phyloP scores from a whole-genome alignment of 108 stramenopile genomes.

The Cyclotella choctawhatcheeana region DNA sequence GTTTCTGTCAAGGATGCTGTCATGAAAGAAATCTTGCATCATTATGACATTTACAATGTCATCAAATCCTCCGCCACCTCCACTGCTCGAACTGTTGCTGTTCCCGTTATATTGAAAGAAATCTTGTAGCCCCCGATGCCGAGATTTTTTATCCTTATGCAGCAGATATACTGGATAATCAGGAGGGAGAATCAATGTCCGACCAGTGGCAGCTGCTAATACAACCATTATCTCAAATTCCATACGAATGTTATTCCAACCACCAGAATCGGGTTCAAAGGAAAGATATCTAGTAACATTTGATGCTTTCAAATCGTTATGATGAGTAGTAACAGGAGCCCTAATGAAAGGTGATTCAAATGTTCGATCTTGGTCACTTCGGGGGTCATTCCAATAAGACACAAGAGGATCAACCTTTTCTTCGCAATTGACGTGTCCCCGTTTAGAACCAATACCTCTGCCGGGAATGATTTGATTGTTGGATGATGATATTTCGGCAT shows the following conservation, averaged over 20 bases:
- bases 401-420: too few relatives aligned
- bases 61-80: too few relatives aligned
- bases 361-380: slow-evolving; percentile 53
- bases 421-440: too few relatives aligned
- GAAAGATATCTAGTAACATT: slow-evolving; percentile 49
- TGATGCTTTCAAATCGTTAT: too few relatives aligned
- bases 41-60: slow-evolving; percentile 53
- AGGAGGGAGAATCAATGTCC: slow-evolving; percentile 89
- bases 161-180: slow-evolving; percentile 81
- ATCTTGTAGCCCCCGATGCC: too few relatives aligned
- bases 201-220: slow-evolving; percentile 80
- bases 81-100: too few relatives aligned
- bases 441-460: too few relatives aligned
- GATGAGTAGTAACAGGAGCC: too few relatives aligned
- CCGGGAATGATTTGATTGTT: too few relatives aligned
- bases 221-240: slow-evolving; percentile 82
- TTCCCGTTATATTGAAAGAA: too few relatives aligned
- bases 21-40: slow-evolving; percentile 55
- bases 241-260: slow-evolving; percentile 90
- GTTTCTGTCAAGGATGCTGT: slow-evolving; percentile 32
- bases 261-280: slow-evolving; percentile 80
- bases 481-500: too few relatives aligned
- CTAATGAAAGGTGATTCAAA: slow-evolving; percentile 72
- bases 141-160: slow-evolving; percentile 31
- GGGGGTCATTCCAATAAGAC: slow-evolving; percentile 86